Evolutionary conservation across 2,329 filamentous ascomycete species (phyloP).

Genomic region (Penicillium hesseltinei): DNA sequence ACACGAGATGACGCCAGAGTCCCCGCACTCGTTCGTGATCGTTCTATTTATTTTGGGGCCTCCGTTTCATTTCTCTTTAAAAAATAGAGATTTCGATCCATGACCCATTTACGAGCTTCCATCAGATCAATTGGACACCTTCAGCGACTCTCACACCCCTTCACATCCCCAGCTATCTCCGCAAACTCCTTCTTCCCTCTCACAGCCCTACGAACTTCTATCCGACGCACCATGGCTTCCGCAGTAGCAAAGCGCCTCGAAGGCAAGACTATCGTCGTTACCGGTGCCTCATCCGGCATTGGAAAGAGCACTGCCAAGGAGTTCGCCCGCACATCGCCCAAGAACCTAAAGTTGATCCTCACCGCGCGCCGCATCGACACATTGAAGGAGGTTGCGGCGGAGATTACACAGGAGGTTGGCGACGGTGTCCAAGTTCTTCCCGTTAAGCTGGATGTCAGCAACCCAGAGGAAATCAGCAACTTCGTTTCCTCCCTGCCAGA

Average conservation of each 20-base stretch:
- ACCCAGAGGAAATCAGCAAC: slow-evolving; percentile 66
- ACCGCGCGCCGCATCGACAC: slow-evolving; percentile 83
- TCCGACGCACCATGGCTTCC: slow-evolving; percentile 58
- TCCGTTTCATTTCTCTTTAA: slow-evolving; percentile 4
- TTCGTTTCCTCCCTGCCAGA: slow-evolving; percentile 74
- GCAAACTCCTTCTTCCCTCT: slow-evolving; percentile 21
- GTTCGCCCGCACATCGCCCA: slow-evolving; percentile 81
- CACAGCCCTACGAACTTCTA: slow-evolving; percentile 20
- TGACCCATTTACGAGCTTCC: slow-evolving; percentile 27
- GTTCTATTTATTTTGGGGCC: slow-evolving; percentile 14
- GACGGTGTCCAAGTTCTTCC: slow-evolving; percentile 77
- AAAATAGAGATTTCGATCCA: slow-evolving; percentile 18
- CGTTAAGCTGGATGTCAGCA: slow-evolving; percentile 83
- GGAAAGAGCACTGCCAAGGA: slow-evolving; percentile 74
- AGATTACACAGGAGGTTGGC: slow-evolving; percentile 75
- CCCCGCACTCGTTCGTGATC: slow-evolving; percentile 21
- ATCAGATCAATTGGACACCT: slow-evolving; percentile 26
- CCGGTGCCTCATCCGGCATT: slow-evolving; percentile 91
- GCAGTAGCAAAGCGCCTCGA: slow-evolving; percentile 78
- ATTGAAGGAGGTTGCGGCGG: slow-evolving; percentile 70
- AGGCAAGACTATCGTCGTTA: slow-evolving; percentile 90
- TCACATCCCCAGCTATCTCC: slow-evolving; percentile 18
- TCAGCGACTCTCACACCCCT: slow-evolving; percentile 18
- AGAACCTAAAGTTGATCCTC: slow-evolving; percentile 76
- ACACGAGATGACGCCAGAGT: slow-evolving; percentile 19